Conservation (phyloP, 306 rosid genomes). For the Pyrus bretschneideri region DNA sequence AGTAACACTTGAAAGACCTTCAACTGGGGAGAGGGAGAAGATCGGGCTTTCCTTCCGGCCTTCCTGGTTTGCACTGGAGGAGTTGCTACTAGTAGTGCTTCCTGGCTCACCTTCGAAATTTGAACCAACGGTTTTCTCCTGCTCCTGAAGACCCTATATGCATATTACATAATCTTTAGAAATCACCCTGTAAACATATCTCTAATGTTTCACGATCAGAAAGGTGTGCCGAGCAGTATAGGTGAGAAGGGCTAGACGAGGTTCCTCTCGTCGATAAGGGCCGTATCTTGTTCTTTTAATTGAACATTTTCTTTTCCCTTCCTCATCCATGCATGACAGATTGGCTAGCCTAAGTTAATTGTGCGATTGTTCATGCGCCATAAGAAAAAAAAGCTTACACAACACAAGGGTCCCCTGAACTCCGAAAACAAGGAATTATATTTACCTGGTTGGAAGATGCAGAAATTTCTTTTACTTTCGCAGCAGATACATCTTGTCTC, state of each 20-base stretch:
- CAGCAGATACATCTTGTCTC: constrained; percentile 28
- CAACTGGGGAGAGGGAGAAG: constrained; percentile 29
- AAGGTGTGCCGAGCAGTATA: background rate
- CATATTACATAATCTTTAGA: background rate
- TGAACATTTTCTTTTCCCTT: background rate
- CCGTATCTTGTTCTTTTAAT: background rate
- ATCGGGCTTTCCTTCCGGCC: constrained; percentile 38
- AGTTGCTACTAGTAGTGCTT: constrained; percentile 32
- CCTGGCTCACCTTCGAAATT: constrained; percentile 30
- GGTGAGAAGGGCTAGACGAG: background rate
- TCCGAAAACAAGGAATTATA: background rate
- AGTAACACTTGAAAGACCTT: constrained; percentile 15
- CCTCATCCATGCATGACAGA: background rate
- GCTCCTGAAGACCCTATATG: constrained; percentile 27
- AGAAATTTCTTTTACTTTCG: constrained; percentile 28
- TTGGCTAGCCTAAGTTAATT: background rate
- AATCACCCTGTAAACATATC: background rate
- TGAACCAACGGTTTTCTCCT: constrained; percentile 16
- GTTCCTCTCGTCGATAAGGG: background rate
- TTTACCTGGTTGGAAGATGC: constrained; percentile 40
- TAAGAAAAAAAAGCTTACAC: background rate
- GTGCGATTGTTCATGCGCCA: background rate
- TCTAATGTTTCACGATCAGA: too few relatives aligned
- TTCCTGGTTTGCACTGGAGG: constrained; percentile 38
- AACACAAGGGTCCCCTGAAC: background rate